Evolutionary conservation across 2,329 filamentous ascomycete genomes (phyloP).

Genomic region (Orbilia javanica): DNA sequence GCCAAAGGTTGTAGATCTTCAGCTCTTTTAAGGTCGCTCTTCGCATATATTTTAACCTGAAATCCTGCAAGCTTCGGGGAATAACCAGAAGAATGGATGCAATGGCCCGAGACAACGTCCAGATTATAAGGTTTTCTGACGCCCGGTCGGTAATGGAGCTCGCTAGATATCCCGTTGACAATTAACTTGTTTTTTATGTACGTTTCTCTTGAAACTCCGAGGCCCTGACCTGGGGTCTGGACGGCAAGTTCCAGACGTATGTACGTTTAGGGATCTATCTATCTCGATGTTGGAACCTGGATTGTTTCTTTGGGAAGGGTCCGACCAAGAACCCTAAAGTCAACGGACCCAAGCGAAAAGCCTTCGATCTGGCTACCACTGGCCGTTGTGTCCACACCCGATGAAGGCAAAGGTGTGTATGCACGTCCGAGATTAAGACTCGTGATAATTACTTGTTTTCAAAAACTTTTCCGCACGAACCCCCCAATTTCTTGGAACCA

Average conservation of each 20-base stretch:
- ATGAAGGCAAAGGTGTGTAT: constrained; percentile 23
- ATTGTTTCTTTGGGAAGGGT: constrained; percentile 29
- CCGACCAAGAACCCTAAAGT: constrained; percentile 18
- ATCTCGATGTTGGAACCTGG: constrained; percentile 24
- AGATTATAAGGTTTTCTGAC: constrained; percentile 51
- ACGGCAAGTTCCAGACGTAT: constrained; percentile 39
- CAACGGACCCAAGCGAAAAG: constrained; percentile 42
- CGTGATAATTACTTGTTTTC: constrained; percentile 36
- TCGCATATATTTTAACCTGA: constrained; percentile 16
- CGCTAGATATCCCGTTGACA: constrained; percentile 31
- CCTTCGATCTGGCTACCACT: constrained; percentile 20
- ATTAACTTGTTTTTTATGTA: constrained; percentile 3
- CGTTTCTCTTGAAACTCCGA: constrained; percentile 27
- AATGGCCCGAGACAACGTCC: constrained; percentile 21
- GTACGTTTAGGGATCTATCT: constrained; percentile 30
- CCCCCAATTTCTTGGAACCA: constrained; percentile 14
- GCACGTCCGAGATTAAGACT: constrained; percentile 28
- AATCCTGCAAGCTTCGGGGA: constrained; percentile 51
- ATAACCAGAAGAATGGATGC: constrained; percentile 23
- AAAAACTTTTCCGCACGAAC: neutral
- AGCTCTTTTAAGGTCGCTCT: constrained; percentile 13
- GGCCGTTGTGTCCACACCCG: constrained; percentile 5
- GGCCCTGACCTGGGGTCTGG: constrained; percentile 4
- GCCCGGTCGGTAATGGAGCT: constrained; percentile 36
- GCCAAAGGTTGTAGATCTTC: constrained; percentile 31